Conservation (phyloP, 2,329 filamentous ascomycete species). For the Elsinoe arachidis region DNA sequence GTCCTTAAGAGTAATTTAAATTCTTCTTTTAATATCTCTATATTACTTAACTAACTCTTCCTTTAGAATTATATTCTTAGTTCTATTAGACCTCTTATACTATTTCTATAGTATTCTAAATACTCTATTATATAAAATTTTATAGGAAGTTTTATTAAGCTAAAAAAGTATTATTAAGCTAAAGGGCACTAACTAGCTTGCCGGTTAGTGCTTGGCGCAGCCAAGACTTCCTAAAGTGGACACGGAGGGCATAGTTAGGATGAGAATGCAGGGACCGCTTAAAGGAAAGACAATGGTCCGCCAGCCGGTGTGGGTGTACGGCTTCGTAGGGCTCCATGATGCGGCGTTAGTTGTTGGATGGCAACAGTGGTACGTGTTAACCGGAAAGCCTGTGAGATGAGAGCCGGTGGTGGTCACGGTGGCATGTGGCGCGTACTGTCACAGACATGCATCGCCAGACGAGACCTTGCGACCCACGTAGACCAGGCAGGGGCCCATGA, state of each 20-base stretch:
- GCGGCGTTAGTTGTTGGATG: constrained; percentile 8
- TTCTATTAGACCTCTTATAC: too few relatives aligned
- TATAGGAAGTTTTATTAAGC: too few relatives aligned
- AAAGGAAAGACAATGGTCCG: constrained; percentile 11
- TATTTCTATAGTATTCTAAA: too few relatives aligned
- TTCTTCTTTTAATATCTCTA: too few relatives aligned
- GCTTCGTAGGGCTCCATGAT: background rate
- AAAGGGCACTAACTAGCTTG: too few relatives aligned
- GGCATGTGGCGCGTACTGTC: constrained; percentile 8
- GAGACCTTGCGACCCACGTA: constrained; percentile 1
- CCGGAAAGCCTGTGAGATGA: constrained; percentile 5
- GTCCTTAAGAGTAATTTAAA: too few relatives aligned
- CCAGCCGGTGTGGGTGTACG: constrained; percentile 10
- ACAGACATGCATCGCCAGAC: constrained; percentile 4
- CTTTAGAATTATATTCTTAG: too few relatives aligned
- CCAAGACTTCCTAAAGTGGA: too few relatives aligned
- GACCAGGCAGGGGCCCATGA: background rate
- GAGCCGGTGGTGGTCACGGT: background rate
- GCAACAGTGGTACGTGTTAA: constrained; percentile 11
- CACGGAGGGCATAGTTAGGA: background rate
- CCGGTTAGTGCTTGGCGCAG: too few relatives aligned
- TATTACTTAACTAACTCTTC: too few relatives aligned
- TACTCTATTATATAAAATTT: too few relatives aligned
- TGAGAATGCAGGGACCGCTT: constrained; percentile 10
- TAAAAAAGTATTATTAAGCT: too few relatives aligned